A percentile compares a stretch with the other conserved stretches of the same genome.
phyloP scores from a whole-genome alignment of 768 basidiomycete species.

The Roridomyces roridus region DNA sequence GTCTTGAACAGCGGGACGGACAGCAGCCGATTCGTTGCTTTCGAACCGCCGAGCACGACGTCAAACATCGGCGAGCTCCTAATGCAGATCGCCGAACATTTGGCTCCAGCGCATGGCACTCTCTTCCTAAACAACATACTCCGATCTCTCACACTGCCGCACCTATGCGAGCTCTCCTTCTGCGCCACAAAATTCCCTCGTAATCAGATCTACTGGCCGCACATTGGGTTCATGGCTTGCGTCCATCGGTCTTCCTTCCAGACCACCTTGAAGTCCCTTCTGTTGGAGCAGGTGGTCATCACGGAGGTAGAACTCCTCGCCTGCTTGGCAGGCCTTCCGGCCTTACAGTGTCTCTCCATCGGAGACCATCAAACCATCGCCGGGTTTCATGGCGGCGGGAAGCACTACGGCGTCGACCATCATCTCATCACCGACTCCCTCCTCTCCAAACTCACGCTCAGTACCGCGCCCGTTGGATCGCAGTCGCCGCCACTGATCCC shows the following conservation, averaged over 20 bases:
- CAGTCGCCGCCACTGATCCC: too few relatives aligned
- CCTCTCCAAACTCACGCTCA: too few relatives aligned
- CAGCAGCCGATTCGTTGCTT: too few relatives aligned
- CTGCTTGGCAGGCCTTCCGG: neutral
- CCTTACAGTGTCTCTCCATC: neutral
- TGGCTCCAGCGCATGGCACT: too few relatives aligned
- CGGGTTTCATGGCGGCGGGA: too few relatives aligned
- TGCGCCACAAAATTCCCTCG: neutral
- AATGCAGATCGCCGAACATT: too few relatives aligned
- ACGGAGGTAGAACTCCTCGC: neutral
- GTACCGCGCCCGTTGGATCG: too few relatives aligned
- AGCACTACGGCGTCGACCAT: too few relatives aligned
- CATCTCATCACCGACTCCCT: too few relatives aligned
- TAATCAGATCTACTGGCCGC: neutral
- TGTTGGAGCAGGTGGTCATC: neutral
- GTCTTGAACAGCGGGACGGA: too few relatives aligned
- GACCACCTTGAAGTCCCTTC: neutral
- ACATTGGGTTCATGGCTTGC: neutral
- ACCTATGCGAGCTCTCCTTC: neutral
- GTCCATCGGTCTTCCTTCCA: neutral
- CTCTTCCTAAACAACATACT: neutral
- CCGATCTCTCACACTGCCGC: neutral
- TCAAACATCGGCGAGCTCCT: too few relatives aligned
- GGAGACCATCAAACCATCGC: constrained; percentile 2
- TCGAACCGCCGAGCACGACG: too few relatives aligned